A percentile compares a stretch with the other conserved stretches of the same genome.
Evolutionary conservation across 805 yeast species (phyloP).

Genomic region (Hanseniaspora nectarophila): DNA sequence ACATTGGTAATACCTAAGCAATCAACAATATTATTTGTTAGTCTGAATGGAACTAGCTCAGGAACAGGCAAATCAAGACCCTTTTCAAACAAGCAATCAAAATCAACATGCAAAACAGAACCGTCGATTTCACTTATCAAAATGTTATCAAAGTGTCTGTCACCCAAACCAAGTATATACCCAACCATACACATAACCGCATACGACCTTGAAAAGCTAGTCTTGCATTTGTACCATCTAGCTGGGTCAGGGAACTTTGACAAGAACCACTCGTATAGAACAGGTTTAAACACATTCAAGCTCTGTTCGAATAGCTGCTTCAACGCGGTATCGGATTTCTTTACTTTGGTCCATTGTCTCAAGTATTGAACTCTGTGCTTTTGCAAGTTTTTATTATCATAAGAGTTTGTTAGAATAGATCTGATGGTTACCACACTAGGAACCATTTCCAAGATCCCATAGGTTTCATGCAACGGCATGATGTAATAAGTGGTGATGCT

Average conservation of each 20-base stretch:
- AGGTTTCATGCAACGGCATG: constrained; percentile 69
- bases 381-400: constrained; percentile 32
- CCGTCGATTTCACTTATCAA: constrained; percentile 64
- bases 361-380: constrained; percentile 21
- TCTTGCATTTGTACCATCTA: constrained; percentile 73
- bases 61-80: constrained; percentile 64
- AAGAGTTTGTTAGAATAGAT: constrained; percentile 40
- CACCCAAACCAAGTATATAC: constrained; percentile 85
- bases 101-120: constrained; percentile 81
- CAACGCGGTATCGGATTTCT: constrained; percentile 17
- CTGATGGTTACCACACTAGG: constrained; percentile 62
- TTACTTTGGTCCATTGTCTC: constrained; percentile 9
- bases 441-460: constrained; percentile 89
- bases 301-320: constrained; percentile 4
- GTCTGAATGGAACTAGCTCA: constrained; percentile 85
- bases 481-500: constrained; percentile 76
- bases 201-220: constrained; percentile 58
- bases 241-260: constrained; percentile 83
- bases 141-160: constrained; percentile 89
- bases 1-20: constrained; percentile 80
- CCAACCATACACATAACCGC: constrained; percentile 99
- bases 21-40: constrained; percentile 78
- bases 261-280: constrained; percentile 75
- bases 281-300: constrained; percentile 42
- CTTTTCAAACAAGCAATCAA: constrained; percentile 90